These are phyloP conservation scores for Termitomyces sp. DNA, from an alignment of 768 basidiomycete genomes.

Conservation along the genomic window DNA sequence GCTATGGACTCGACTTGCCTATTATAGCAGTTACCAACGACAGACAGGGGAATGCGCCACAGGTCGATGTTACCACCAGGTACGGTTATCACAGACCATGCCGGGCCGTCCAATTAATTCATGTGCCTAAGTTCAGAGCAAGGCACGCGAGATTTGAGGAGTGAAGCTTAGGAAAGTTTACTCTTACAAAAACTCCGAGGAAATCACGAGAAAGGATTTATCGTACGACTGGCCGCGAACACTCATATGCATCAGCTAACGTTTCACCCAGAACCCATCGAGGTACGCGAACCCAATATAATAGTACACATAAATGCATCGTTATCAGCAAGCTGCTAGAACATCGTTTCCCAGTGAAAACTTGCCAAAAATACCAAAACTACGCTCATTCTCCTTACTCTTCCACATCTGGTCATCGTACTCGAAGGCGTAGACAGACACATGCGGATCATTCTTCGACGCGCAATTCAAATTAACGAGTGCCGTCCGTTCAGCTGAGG, in stretches of 20 bases:
- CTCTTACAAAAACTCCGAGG: neutral
- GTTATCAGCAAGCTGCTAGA: conserved; percentile 10
- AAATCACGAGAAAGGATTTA: too few relatives aligned
- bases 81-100: too few relatives aligned
- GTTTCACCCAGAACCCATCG: neutral
- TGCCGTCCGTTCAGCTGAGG: conserved; percentile 9
- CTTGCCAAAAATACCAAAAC: conserved; percentile 20
- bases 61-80: neutral
- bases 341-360: conserved; percentile 12
- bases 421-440: conserved; percentile 18
- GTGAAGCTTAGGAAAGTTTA: neutral
- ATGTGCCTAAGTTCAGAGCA: neutral
- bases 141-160: neutral
- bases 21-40: neutral
- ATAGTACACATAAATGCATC: neutral
- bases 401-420: conserved; percentile 21
- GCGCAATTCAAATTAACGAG: conserved; percentile 18
- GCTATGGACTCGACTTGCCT: neutral
- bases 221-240: neutral
- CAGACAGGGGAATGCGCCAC: neutral
- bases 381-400: conserved; percentile 18
- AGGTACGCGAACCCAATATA: neutral
- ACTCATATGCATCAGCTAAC: neutral
- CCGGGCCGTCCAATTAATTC: neutral
- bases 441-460: conserved; percentile 11